phyloP scores from a whole-genome alignment of 768 basidiomycete genomes.

The Amanita thiersii region DNA sequence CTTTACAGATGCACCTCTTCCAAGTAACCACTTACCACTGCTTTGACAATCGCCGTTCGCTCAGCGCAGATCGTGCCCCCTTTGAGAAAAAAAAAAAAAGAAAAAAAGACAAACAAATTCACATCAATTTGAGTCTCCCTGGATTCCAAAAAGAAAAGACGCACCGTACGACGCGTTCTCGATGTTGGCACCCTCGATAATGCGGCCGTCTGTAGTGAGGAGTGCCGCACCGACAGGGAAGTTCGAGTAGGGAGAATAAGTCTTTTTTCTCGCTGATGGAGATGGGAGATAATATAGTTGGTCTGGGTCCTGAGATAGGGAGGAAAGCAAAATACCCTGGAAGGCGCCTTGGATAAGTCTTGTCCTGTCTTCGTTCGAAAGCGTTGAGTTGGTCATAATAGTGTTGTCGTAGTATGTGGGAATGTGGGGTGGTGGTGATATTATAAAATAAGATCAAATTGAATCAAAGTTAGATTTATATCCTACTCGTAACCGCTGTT shows the following conservation, averaged over 20 bases:
- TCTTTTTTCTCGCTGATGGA: constrained; percentile 51
- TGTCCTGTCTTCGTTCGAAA: constrained; percentile 27
- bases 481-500: too few relatives aligned
- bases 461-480: too few relatives aligned
- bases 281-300: neutral
- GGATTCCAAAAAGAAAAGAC: too few relatives aligned
- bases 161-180: constrained; percentile 94
- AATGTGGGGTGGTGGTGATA: too few relatives aligned
- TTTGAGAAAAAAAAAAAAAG: constrained; percentile 19
- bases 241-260: constrained; percentile 83
- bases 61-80: constrained; percentile 93
- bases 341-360: constrained; percentile 49
- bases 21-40: constrained; percentile 51
- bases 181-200: constrained; percentile 84
- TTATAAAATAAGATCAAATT: too few relatives aligned
- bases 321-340: constrained; percentile 33
- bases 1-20: neutral
- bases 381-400: too few relatives aligned
- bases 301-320: neutral
- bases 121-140: neutral
- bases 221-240: constrained; percentile 92
- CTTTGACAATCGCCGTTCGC: constrained; percentile 91
- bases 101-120: neutral
- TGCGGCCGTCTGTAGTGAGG: constrained; percentile 54
- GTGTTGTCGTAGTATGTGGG: too few relatives aligned